Conservation (phyloP, 352 stramenopile genomes). For the Peronospora belbahrii region DNA sequence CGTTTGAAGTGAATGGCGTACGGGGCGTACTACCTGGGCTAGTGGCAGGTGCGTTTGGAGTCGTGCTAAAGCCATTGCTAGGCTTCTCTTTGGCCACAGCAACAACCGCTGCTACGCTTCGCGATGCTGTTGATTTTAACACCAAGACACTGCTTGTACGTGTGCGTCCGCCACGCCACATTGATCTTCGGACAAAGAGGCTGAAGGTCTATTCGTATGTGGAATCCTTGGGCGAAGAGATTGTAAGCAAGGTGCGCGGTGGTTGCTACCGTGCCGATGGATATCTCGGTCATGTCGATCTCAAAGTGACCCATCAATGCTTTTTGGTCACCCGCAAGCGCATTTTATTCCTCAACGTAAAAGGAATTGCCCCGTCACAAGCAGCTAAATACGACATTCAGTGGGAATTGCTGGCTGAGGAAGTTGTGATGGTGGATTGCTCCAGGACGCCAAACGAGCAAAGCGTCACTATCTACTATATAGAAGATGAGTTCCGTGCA, state of each 20-base stretch:
- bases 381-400: slow-evolving; percentile 66
- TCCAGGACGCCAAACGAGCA: slow-evolving; percentile 26
- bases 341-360: slow-evolving; percentile 71
- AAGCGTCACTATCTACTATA: slow-evolving; percentile 54
- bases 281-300: slow-evolving; percentile 75
- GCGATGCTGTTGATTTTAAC: slow-evolving; percentile 72
- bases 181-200: slow-evolving; percentile 67
- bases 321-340: slow-evolving; percentile 80
- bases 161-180: slow-evolving; percentile 67
- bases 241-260: slow-evolving; percentile 72
- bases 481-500: slow-evolving; percentile 57
- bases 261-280: slow-evolving; percentile 70
- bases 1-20: slow-evolving; percentile 69
- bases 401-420: slow-evolving; percentile 74
- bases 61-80: slow-evolving; percentile 76
- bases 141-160: slow-evolving; percentile 75
- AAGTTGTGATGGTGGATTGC: slow-evolving; percentile 76
- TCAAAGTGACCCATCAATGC: slow-evolving; percentile 65
- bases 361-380: slow-evolving; percentile 25
- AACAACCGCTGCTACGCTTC: slow-evolving; percentile 62
- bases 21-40: slow-evolving; percentile 71
- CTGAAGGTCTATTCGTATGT: slow-evolving; percentile 86
- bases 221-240: slow-evolving; percentile 81
- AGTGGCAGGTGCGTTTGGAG: slow-evolving; percentile 67
- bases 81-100: slow-evolving; percentile 69